Conservation (phyloP, 176 grass and related monocot species). For the Olyra latifolia region DNA sequence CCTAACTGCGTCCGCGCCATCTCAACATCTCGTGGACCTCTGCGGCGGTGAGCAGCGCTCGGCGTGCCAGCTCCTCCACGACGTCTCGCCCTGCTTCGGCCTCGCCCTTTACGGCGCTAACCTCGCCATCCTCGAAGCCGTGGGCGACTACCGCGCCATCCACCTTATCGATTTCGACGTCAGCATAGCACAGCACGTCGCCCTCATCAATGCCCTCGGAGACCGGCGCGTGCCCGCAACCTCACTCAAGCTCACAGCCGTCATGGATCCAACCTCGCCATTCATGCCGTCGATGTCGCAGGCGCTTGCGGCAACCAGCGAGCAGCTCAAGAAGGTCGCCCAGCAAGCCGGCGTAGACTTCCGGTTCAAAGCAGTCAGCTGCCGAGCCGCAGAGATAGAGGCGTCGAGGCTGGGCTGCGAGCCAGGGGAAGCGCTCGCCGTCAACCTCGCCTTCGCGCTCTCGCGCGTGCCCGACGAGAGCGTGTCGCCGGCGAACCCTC, state of each 20-base stretch:
- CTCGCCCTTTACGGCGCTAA: conserved; percentile 60
- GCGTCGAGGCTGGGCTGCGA: conserved; percentile 52
- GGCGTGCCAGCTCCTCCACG: conserved; percentile 54
- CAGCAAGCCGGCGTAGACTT: conserved; percentile 50
- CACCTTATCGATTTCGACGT: conserved; percentile 83
- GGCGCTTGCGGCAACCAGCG: conserved; percentile 32
- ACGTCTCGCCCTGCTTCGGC: conserved; percentile 64
- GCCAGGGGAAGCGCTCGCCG: conserved; percentile 67
- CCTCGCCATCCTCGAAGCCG: conserved; percentile 66
- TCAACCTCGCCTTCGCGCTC: conserved; percentile 81
- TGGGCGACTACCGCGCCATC: conserved; percentile 35
- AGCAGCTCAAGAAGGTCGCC: conserved; percentile 49
- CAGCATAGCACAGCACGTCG: conserved; percentile 48
- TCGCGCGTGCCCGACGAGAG: conserved; percentile 86
- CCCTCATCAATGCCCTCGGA: conserved; percentile 57
- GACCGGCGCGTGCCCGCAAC: conserved; percentile 41
- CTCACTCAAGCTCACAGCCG: conserved; percentile 58
- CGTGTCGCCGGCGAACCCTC: conserved; percentile 84
- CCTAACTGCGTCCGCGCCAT: background rate
- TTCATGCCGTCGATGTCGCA: conserved; percentile 35
- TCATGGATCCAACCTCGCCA: conserved; percentile 69
- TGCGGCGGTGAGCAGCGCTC: conserved; percentile 44
- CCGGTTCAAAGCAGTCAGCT: conserved; percentile 57
- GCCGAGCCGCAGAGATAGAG: conserved; percentile 59
- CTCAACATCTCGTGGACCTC: conserved; percentile 32